Evolutionary conservation across 805 yeast species (phyloP).

Genomic region (Ogataea wickerhamii): DNA sequence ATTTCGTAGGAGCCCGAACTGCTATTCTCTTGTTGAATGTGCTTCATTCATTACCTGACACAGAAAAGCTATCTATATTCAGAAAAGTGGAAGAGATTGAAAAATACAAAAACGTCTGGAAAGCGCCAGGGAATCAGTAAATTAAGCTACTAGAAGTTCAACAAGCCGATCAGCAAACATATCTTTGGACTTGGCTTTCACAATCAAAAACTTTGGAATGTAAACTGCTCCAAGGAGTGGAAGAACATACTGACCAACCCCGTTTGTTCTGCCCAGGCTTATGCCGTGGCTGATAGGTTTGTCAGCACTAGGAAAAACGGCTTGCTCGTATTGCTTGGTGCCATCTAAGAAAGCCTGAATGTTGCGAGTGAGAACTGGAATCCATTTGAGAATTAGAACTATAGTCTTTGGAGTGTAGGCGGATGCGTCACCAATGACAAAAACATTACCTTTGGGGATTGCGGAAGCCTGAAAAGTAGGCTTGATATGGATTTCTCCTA

Average conservation of each 20-base stretch:
- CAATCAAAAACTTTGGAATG: constrained; percentile 21
- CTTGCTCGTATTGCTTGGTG: constrained; percentile 1
- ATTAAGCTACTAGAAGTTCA: no score
- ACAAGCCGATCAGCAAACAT: constrained; percentile 11
- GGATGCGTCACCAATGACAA: constrained; percentile 35
- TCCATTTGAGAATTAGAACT: constrained; percentile 10
- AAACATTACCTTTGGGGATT: constrained; percentile 21
- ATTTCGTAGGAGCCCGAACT: no score
- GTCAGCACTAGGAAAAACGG: neutral
- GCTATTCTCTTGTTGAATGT: no score
- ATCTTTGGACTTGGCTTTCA: constrained; percentile 16
- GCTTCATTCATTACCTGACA: no score
- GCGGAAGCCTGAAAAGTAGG: constrained; percentile 23
- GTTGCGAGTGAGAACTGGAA: constrained; percentile 17
- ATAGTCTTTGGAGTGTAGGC: constrained; percentile 25
- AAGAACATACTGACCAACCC: constrained; percentile 25
- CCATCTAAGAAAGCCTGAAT: constrained; percentile 7
- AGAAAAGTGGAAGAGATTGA: no score
- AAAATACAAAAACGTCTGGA: no score
- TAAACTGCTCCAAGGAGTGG: constrained; percentile 20
- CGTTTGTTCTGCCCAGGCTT: constrained; percentile 26
- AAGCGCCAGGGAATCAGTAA: no score
- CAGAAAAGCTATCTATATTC: no score
- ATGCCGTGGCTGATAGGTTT: constrained; percentile 8
- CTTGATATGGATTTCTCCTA: constrained; percentile 14